Evolutionary conservation across 306 rosid genomes (phyloP).

Genomic region (Oxytropis ochrocephala): DNA sequence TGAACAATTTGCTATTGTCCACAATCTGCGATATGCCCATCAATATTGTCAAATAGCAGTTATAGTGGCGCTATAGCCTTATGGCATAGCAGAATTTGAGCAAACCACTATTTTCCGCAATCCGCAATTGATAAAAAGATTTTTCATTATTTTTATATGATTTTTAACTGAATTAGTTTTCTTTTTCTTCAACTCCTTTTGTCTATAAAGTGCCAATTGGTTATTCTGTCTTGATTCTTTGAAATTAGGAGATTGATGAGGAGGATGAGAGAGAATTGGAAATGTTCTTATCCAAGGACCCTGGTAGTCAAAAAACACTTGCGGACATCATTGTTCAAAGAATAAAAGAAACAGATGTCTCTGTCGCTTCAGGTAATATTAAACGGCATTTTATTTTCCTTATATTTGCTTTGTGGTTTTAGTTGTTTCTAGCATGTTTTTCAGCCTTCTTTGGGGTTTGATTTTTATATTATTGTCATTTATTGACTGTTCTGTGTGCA

Average conservation of each 20-base stretch:
- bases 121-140: no score
- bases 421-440: not conserved
- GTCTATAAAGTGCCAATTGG: not conserved
- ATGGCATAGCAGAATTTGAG: no score
- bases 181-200: not conserved
- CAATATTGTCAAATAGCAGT: no score
- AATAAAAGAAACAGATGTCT: slow-evolving; percentile 59
- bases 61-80: no score
- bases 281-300: slow-evolving; percentile 47
- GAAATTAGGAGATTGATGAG: slow-evolving; percentile 48
- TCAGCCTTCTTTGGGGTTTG: not conserved
- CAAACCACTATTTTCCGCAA: no score
- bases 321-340: slow-evolving; percentile 61
- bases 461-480: not conserved
- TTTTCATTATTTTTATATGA: not conserved
- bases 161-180: not conserved
- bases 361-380: slow-evolving; percentile 46
- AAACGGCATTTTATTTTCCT: not conserved
- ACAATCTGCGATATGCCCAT: no score
- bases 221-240: not conserved
- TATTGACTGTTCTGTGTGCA: slow-evolving; percentile 31
- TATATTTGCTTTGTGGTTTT: not conserved
- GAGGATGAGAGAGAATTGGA: slow-evolving; percentile 68
- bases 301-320: slow-evolving; percentile 46
- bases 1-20: no score